Conservation (phyloP, 306 rosid species). For the Prunus mume region DNA sequence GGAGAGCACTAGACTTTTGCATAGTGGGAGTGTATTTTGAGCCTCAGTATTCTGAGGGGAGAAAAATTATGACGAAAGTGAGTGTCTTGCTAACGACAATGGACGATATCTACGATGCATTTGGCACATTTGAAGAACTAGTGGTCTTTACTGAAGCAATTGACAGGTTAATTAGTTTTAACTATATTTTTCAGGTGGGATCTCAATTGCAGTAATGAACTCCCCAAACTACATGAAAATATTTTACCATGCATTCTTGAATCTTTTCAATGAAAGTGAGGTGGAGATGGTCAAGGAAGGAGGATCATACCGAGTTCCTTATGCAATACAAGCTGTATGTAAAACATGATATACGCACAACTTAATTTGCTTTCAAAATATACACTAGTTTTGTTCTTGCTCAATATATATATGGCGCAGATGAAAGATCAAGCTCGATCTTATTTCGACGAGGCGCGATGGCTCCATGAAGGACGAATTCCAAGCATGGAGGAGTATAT, state of each 20-base stretch:
- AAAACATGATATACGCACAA: background rate
- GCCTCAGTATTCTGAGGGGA: conserved; percentile 25
- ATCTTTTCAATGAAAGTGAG: conserved; percentile 24
- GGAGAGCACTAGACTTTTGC: conserved; percentile 52
- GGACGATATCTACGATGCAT: conserved; percentile 50
- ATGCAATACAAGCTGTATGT: conserved; percentile 25
- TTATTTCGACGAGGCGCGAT: conserved; percentile 30
- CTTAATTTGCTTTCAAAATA: no score
- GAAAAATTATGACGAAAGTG: conserved; percentile 25
- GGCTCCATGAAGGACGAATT: conserved; percentile 28
- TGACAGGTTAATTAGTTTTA: conserved; percentile 41
- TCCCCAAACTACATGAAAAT: conserved; percentile 32
- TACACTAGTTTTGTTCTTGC: no score
- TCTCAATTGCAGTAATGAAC: background rate
- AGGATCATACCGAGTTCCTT: conserved; percentile 14
- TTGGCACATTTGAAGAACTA: conserved; percentile 53
- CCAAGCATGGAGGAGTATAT: conserved; percentile 41
- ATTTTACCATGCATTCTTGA: conserved; percentile 3
- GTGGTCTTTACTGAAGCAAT: conserved; percentile 37
- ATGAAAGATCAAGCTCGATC: conserved; percentile 18
- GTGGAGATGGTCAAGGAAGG: conserved; percentile 9
- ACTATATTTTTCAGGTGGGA: conserved; percentile 27
- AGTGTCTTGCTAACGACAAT: conserved; percentile 14
- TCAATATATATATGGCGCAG: background rate
- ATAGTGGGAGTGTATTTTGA: conserved; percentile 28